phyloP scores from a whole-genome alignment of 139 green algal genomes.

The Coelastrella sp. region DNA sequence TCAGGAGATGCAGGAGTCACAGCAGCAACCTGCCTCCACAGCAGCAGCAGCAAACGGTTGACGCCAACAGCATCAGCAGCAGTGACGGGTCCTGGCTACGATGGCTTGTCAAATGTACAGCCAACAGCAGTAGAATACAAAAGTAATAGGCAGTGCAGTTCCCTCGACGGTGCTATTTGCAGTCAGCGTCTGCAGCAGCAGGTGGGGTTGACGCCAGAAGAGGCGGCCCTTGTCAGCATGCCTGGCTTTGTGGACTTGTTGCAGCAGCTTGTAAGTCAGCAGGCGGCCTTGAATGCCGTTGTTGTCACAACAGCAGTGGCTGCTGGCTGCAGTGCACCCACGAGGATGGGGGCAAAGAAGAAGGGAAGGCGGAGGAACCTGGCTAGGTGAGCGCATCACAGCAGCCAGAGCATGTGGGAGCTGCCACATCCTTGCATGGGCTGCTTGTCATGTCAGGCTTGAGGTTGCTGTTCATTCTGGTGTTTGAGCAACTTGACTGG shows the following conservation, averaged over 20 bases:
- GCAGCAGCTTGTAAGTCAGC: slow-evolving; percentile 34
- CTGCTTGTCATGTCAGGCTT: too few relatives aligned
- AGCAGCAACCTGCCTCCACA: background rate
- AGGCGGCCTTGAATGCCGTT: background rate
- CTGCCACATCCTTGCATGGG: too few relatives aligned
- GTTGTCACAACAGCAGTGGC: background rate
- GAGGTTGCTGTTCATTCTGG: too few relatives aligned
- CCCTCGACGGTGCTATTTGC: too few relatives aligned
- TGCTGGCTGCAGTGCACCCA: background rate
- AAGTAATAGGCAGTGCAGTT: too few relatives aligned
- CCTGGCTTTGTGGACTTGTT: slow-evolving; percentile 24
- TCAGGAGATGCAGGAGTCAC: background rate
- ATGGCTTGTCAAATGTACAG: too few relatives aligned
- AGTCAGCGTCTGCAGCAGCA: background rate
- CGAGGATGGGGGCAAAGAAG: background rate
- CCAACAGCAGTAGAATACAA: too few relatives aligned
- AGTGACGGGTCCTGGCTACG: background rate
- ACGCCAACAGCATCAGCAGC: slow-evolving; percentile 9
- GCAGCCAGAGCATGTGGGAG: too few relatives aligned
- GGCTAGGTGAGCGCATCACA: background rate
- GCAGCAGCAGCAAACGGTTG: background rate
- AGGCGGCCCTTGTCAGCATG: background rate
- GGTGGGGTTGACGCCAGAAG: background rate
- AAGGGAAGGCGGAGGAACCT: slow-evolving; percentile 3
- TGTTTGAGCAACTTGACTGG: background rate